Percentiles rank a stretch among this genome's conserved stretches.
Conservation (phyloP, 2,329 filamentous ascomycete genomes). For the Sarocladiaceae sp. region DNA sequence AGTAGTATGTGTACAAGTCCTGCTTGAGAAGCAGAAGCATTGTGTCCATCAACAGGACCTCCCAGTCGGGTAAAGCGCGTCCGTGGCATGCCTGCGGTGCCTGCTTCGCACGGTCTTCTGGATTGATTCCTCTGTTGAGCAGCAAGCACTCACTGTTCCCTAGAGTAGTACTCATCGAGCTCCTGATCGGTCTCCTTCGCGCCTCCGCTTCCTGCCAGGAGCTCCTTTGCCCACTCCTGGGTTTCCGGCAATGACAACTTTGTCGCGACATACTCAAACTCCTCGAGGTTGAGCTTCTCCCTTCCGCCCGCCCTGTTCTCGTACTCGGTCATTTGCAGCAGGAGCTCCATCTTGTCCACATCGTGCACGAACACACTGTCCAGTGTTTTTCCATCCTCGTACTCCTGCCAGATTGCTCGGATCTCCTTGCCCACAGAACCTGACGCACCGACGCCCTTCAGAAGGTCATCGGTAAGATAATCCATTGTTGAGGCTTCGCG, state of each 20-base stretch:
- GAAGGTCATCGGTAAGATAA: slow-evolving; percentile 69
- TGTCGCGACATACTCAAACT: slow-evolving; percentile 77
- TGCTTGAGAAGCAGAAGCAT: too few relatives aligned
- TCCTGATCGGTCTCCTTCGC: slow-evolving; percentile 44
- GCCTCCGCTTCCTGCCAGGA: slow-evolving; percentile 60
- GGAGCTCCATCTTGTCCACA: slow-evolving; percentile 92
- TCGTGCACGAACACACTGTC: slow-evolving; percentile 93
- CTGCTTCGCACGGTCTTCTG: too few relatives aligned
- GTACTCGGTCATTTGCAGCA: slow-evolving; percentile 96
- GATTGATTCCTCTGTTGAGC: background rate
- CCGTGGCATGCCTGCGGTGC: too few relatives aligned
- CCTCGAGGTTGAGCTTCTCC: slow-evolving; percentile 65
- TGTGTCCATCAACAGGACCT: too few relatives aligned
- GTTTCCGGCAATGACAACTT: slow-evolving; percentile 74
- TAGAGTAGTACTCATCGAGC: slow-evolving; percentile 48
- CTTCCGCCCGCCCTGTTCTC: slow-evolving; percentile 64
- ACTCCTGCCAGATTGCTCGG: slow-evolving; percentile 84
- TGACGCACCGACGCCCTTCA: slow-evolving; percentile 73
- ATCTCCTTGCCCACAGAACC: slow-evolving; percentile 61
- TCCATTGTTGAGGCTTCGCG: slow-evolving; percentile 90
- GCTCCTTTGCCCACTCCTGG: slow-evolving; percentile 70
- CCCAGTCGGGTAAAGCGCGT: too few relatives aligned
- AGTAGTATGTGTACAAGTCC: too few relatives aligned
- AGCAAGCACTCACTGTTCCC: slow-evolving; percentile 12
- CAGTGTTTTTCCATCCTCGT: slow-evolving; percentile 79